Evolutionary conservation across 148 eudicot species (phyloP).

Genomic region (Fagopyrum tataricum): DNA sequence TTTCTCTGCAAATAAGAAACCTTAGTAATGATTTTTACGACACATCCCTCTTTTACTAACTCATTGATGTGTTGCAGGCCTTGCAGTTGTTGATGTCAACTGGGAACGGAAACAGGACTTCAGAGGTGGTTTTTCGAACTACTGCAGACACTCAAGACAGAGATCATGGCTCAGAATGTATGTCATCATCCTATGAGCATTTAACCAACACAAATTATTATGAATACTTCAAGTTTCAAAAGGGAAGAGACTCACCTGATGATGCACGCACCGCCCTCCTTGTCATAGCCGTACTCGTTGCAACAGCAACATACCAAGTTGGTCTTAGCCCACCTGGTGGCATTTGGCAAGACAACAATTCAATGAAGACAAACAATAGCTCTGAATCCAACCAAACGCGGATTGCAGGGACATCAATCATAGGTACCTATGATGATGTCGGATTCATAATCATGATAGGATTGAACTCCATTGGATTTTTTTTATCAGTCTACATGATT

Average conservation of each 20-base stretch:
- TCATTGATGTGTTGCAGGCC: conserved; percentile 21
- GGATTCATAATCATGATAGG: conserved; percentile 26
- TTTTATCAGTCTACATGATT: conserved; percentile 38
- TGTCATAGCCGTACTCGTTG: conserved; percentile 41
- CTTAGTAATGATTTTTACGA: no score
- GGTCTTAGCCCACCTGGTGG: conserved; percentile 53
- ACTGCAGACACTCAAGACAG: conserved; percentile 33
- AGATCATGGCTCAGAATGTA: conserved; percentile 26
- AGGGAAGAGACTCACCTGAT: conserved; percentile 43
- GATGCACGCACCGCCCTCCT: conserved; percentile 39
- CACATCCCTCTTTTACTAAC: no score
- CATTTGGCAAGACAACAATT: conserved; percentile 43
- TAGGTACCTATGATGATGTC: conserved; percentile 21
- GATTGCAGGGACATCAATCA: conserved; percentile 38
- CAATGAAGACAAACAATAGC: neutral
- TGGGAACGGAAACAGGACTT: neutral
- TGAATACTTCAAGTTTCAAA: conserved; percentile 42
- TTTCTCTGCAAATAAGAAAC: no score
- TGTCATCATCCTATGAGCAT: conserved; percentile 19
- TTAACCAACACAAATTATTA: neutral
- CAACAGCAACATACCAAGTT: conserved; percentile 55
- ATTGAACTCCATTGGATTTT: conserved; percentile 42
- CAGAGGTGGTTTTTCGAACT: conserved; percentile 23
- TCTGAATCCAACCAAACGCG: conserved; percentile 8
- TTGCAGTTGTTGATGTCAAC: conserved; percentile 29